phyloP scores from a whole-genome alignment of 169 alveolate genomes.

The Babesia caballi region DNA sequence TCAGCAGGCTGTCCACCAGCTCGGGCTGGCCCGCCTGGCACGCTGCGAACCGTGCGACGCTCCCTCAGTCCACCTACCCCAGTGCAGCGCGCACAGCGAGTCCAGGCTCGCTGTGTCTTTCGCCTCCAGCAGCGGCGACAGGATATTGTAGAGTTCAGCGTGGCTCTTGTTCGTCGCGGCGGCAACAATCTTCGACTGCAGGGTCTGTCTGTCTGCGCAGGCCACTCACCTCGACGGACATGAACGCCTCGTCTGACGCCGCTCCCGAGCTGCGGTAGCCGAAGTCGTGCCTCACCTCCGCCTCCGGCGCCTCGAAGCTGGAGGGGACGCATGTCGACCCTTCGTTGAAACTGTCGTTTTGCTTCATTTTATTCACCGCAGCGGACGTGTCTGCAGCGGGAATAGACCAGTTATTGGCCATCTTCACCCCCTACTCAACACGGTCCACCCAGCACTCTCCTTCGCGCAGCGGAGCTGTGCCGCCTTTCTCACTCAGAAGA shows the following conservation, averaged over 20 bases:
- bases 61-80: constrained; percentile 12
- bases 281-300: too few species aligned
- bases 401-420: too few species aligned
- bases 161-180: constrained; percentile 53
- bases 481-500: too few species aligned
- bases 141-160: constrained; percentile 5
- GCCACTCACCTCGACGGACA: constrained; percentile 43
- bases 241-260: not conserved
- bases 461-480: too few species aligned
- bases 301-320: constrained; percentile 29
- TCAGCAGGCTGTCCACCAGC: constrained; percentile 65
- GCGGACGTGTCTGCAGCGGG: too few species aligned
- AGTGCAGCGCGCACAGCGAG: constrained; percentile 54
- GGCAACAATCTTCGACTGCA: constrained; percentile 26
- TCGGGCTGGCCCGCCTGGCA: constrained; percentile 75
- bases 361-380: constrained; percentile 2
- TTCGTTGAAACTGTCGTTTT: constrained; percentile 6
- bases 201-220: not conserved
- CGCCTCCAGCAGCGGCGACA: constrained; percentile 42
- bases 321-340: constrained; percentile 22
- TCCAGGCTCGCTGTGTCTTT: constrained; percentile 26
- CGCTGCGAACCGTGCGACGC: constrained; percentile 23
- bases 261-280: too few species aligned
- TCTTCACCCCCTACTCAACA: too few species aligned
- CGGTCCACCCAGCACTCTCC: too few species aligned